phyloP scores from a whole-genome alignment of 2,329 filamentous ascomycete genomes.

The Aspergillus fumigatus region DNA sequence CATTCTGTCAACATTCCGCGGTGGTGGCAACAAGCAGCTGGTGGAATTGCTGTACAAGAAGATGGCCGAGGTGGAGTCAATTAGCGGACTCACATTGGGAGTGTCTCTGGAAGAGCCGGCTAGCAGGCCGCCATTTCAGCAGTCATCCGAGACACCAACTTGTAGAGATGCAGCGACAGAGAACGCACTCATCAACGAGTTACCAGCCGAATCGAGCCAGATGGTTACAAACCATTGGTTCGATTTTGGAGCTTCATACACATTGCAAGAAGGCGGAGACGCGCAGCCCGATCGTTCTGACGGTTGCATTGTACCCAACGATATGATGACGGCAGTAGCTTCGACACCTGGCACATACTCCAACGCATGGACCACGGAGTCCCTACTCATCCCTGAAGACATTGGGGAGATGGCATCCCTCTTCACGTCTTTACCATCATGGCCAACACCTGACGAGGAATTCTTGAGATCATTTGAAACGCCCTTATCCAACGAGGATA shows the following conservation, averaged over 20 bases:
- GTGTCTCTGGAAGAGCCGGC: not conserved
- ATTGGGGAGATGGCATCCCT: not conserved
- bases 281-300: not conserved
- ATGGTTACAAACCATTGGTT: not conserved
- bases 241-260: not conserved
- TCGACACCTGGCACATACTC: not conserved
- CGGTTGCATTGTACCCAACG: not conserved
- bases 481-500: not conserved
- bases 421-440: not conserved
- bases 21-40: conserved; percentile 18
- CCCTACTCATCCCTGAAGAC: not conserved
- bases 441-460: not conserved
- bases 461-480: not conserved
- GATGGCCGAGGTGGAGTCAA: conserved; percentile 18
- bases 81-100: conserved; percentile 1
- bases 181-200: not conserved
- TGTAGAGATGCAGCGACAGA: not conserved
- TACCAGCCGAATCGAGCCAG: not conserved
- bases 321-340: not conserved
- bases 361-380: not conserved
- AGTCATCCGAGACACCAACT: not conserved
- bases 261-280: not conserved
- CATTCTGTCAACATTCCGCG: conserved; percentile 19
- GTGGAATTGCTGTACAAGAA: conserved; percentile 20
- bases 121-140: not conserved